Evolutionary conservation across 2,329 filamentous ascomycete genomes (phyloP), one percentile per base, ranked within the genome.

Genomic region (Intubia oerlemansii): DNA sequence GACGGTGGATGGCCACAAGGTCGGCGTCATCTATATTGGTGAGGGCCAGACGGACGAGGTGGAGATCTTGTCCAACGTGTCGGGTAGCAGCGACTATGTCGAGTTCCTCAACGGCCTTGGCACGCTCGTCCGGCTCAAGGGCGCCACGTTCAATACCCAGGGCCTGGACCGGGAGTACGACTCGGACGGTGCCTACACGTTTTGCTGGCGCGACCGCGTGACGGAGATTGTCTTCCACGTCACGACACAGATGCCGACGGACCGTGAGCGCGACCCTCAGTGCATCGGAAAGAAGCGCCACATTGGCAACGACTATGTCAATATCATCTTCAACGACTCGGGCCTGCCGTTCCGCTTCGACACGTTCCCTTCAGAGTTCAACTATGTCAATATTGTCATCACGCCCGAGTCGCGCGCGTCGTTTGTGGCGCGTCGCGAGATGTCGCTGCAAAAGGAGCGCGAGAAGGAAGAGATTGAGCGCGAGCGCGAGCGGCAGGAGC

Each of bases 271-370:
- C 17, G 82, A 92, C 41, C 66, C 75, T 8, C 62, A 68, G 36
- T 81, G 75, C 43, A 71, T 74, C 36, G 63, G 69, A 47, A 98
- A 98, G 56, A 98, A 98, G 51, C 65, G 72, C 3, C 90, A 95
- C 44, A 88, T 95, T 35, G 88, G 88, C 33, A 98, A 98, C 44
- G 88, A 95, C 49, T 91, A 80, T 47, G 88, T 98, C 45, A 95
- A 92, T 46, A 91, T 98, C 40, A 75, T 98, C 33, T 98, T 90
- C 61, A 98, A 98, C 47, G 81, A 91, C 43, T 93, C 84, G 3
- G 85, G 88, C n/a, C 50, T 73, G 27, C 75, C 78, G 0, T 95
- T 92, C 54, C 64, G 66, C 30, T 91, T 92, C 45, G 69, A 92
- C 45, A 92, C 80, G 0, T 91, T 98, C 41, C 81, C 81, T 1